Base-by-base conservation (phyloP, 2,329 filamentous ascomycete species). In the Ophiostoma quercus region DNA sequence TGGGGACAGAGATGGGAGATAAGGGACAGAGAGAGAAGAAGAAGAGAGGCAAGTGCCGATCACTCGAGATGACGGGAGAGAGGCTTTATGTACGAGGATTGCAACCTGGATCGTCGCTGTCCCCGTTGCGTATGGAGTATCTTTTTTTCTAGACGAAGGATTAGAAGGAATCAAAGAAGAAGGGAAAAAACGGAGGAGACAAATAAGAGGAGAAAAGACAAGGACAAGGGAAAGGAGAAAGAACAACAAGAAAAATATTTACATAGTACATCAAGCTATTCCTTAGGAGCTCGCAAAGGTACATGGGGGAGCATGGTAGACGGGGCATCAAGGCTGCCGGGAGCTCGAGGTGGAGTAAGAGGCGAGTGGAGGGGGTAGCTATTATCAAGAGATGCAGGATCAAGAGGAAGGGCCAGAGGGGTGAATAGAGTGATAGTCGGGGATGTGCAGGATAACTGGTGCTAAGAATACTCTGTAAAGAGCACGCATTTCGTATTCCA, bases 41-140 rank as follows among this genome's bases (percentile, higher is more conserved):
- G n/a, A 67, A 51, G 51, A 57, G 51, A 25, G 12, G 51, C 51
- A n/a, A 19, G 43, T 34, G 66, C 66, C 66, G 66, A 67, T 67
- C 66, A 67, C 66, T 67, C 22, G 16, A 12, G 51, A 54, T 41
- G 39, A 67, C 43, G 41, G 25, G 22, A 32, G 66, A 11, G 25
- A 62, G 29, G 4, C 41, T 54, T 67, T 67, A 34, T 67, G 65
- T 67, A 67, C 14, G 57, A 62, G 57, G 51, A 57, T 29, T 22
- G 51, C 22, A 16, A 57, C 51, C 51, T 25, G 22, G 51, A 57
- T 57, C 51, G 51, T n/a, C 51, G 51, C 25, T 57, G 51, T 57
- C 43, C 19, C 43, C 43, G 43, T 47, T 47, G 43, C 4, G 43
- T 57, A 57, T 25, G 19, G n/a, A 57, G 19, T 12, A 4, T 25